Evolutionary conservation across 2,329 filamentous ascomycete genomes (phyloP), one percentile per base, ranked within the genome.

Genomic region (Neodidymelliopsis sp.): DNA sequence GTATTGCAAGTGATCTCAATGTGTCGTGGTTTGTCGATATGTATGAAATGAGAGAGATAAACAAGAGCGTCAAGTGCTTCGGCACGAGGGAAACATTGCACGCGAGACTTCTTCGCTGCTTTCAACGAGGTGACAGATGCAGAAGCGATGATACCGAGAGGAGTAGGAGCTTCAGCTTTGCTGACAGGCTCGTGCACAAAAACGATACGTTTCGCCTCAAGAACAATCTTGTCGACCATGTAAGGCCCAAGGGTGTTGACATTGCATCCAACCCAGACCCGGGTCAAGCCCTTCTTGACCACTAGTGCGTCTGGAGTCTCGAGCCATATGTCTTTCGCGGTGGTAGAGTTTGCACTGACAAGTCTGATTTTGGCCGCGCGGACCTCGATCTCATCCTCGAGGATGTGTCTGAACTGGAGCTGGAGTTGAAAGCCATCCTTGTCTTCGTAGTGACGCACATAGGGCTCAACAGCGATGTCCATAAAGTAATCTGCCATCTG

Each of bases 11-110:
- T 80, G 15, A 99, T 76, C 49, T 96, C 89, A 0, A 97, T 77
- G 0, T 84, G 86, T 48, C 89, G 89, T 61, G 87, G 86, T 58
- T 86, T 86, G 67, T 95, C 90, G 4, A 99, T 83, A 54, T 93
- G 86, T 18, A 95, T 87, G 33, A 86, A 78, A 53, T 83, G 87
- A 0, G 89, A 85, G 0, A 89, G 79, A 30, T 77, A 79, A 6
- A 95, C 75, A 37, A 81, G 81, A 2, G 89, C 83, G 51, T 90
- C 83, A 4, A 97, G 82, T 0, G 88, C 83, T 34, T 85, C 79
- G 1, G 81, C 72, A 12, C 85, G 83, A 23, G 91, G 89, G 67
- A 90, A 96, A 20, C 93, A 80, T n/a, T 85, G 80, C 0, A 95
- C 79, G 6, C 83, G 82, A 0, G 87, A 79, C 12, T 73, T 74